Conservation (phyloP, 2,329 filamentous ascomycete genomes). For the Hypoxylon sp. region DNA sequence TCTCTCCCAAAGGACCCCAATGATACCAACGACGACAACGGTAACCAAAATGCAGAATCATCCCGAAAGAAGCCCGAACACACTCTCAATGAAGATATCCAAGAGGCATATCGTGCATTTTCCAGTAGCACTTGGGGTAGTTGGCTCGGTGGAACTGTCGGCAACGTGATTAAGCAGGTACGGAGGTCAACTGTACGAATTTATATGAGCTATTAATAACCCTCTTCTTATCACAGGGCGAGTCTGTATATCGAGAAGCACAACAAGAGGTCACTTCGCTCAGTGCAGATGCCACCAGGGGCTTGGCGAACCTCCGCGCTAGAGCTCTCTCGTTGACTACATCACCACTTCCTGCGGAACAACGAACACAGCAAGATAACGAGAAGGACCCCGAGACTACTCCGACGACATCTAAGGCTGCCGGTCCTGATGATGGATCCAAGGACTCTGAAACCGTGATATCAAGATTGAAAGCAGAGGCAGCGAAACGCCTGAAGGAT, state of each 20-base stretch:
- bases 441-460: slow-evolving; percentile 76
- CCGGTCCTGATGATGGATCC: slow-evolving; percentile 60
- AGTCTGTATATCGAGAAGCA: slow-evolving; percentile 85
- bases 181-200: slow-evolving; percentile 47
- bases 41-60: slow-evolving; percentile 58
- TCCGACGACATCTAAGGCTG: slow-evolving; percentile 60
- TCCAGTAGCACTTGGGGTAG: slow-evolving; percentile 93
- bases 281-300: slow-evolving; percentile 84
- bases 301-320: slow-evolving; percentile 82
- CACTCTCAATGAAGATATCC: slow-evolving; percentile 87
- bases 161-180: slow-evolving; percentile 93
- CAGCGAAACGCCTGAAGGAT: slow-evolving; percentile 86
- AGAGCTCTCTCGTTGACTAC: slow-evolving; percentile 78
- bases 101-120: slow-evolving; percentile 95
- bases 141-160: slow-evolving; percentile 88
- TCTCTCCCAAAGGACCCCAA: slow-evolving; percentile 71
- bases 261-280: slow-evolving; percentile 86
- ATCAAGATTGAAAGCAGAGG: slow-evolving; percentile 81
- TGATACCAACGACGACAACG: slow-evolving; percentile 19
- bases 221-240: slow-evolving; percentile 69
- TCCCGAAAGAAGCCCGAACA: slow-evolving; percentile 60
- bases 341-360: slow-evolving; percentile 49
- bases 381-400: slow-evolving; percentile 60
- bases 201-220: slow-evolving; percentile 27
- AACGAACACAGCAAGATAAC: slow-evolving; percentile 50